Conservation (phyloP, 2,329 filamentous ascomycete genomes). For the Harringtonia aguacate region DNA sequence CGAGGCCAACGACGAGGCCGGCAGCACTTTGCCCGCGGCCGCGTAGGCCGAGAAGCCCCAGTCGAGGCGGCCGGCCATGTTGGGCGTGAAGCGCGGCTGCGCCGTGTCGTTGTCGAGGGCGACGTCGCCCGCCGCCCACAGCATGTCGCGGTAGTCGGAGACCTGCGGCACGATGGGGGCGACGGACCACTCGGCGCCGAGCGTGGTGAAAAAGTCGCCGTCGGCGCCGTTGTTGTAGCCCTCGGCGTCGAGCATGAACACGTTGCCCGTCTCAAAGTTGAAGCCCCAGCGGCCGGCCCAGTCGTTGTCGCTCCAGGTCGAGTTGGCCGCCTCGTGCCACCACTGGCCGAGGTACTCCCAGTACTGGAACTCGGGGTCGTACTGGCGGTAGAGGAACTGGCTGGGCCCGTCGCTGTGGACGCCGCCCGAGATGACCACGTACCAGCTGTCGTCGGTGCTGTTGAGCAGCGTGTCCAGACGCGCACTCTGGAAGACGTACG, state of each 20-base stretch:
- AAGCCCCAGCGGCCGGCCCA: conserved; percentile 4
- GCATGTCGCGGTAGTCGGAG: conserved; percentile 1
- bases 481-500: conserved; percentile 2
- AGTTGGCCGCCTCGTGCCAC: conserved; percentile 1
- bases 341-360: conserved; percentile 2
- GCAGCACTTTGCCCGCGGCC: neutral
- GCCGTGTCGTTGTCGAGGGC: neutral
- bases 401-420: neutral
- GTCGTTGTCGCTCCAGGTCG: conserved; percentile 1
- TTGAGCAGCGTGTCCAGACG: neutral
- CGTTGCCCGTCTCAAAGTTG: conserved; percentile 2
- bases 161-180: conserved; percentile 2
- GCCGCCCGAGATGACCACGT: conserved; percentile 1
- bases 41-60: conserved; percentile 1
- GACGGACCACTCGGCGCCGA: conserved; percentile 1
- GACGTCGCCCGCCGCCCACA: neutral
- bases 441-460: neutral
- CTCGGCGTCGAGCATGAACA: conserved; percentile 1
- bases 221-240: neutral
- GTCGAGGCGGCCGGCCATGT: conserved; percentile 2
- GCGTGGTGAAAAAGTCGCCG: neutral
- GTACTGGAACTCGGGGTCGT: conserved; percentile 2
- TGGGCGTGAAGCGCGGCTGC: neutral
- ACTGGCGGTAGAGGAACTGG: conserved; percentile 2
- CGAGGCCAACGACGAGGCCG: neutral